A percentile compares a stretch with the other conserved stretches of the same genome.
Conservation (phyloP, 768 basidiomycete genomes). For the Hysterangium stoloniferum region DNA sequence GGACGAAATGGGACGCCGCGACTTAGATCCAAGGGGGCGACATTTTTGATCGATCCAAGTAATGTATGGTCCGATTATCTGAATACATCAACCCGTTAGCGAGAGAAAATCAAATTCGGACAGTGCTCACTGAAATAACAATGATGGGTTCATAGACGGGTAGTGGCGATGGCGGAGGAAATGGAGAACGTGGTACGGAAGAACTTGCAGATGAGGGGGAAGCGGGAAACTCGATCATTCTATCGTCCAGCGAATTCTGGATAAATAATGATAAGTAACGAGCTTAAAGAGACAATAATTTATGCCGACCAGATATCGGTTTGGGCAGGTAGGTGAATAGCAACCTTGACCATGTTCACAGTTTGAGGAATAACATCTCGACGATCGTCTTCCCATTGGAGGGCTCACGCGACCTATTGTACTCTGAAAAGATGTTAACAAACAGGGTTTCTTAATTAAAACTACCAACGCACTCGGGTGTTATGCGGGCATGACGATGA, state of each 20-base stretch:
- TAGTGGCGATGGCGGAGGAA: no score
- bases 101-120: neutral
- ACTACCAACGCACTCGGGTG: neutral
- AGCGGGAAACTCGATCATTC: neutral
- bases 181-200: neutral
- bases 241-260: neutral
- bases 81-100: neutral
- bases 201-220: neutral
- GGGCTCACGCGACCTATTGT: neutral
- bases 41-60: slow-evolving; percentile 2
- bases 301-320: neutral
- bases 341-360: slow-evolving; percentile 4
- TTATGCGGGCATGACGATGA: slow-evolving; percentile 62
- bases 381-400: neutral
- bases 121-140: neutral
- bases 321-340: slow-evolving; percentile 8
- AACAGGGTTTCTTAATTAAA: neutral
- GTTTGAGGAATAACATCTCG: slow-evolving; percentile 6
- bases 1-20: no score
- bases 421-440: neutral
- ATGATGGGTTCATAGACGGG: neutral
- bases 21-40: no score
- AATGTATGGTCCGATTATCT: neutral
- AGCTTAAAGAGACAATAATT: neutral
- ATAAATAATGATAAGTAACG: no score